These are phyloP conservation scores for Biscutella laevigata DNA, from an alignment of 441 rosid genomes.

Conservation along the genomic window DNA sequence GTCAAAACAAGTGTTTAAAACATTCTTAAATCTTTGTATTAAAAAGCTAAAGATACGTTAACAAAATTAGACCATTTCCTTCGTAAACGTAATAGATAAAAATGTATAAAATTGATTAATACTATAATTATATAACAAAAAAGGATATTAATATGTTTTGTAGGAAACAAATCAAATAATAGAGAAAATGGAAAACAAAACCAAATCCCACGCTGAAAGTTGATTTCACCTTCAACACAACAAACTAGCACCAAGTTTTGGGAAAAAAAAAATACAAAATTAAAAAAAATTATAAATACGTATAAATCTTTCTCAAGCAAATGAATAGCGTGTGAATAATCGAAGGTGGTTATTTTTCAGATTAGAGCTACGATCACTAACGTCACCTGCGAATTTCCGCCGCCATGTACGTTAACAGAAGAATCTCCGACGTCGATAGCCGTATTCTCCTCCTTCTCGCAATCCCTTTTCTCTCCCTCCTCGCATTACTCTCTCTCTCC, in stretches of 20 bases:
- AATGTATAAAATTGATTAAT: background rate
- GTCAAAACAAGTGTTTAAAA: background rate
- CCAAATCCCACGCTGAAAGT: slow-evolving; percentile 25
- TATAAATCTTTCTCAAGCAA: background rate
- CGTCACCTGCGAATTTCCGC: slow-evolving; percentile 2
- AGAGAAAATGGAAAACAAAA: background rate
- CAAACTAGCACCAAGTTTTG: slow-evolving; percentile 11
- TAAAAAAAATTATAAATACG: too few relatives aligned
- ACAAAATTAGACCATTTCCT: background rate
- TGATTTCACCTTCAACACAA: slow-evolving; percentile 21
- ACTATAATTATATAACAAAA: too few relatives aligned
- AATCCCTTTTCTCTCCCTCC: slow-evolving; percentile 31
- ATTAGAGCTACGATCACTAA: slow-evolving; percentile 6
- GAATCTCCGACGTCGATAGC: slow-evolving; percentile 48
- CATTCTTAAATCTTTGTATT: background rate
- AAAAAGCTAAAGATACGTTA: background rate
- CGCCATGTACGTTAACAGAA: slow-evolving; percentile 24
- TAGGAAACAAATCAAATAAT: background rate
- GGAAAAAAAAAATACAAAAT: background rate
- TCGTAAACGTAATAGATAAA: background rate
- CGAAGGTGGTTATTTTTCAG: background rate
- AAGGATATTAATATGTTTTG: too few relatives aligned
- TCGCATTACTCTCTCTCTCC: slow-evolving; percentile 32
- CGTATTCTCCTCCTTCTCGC: slow-evolving; percentile 35
- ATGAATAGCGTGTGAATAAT: slow-evolving; percentile 4